These are phyloP conservation scores for Macadamia tetraphylla DNA, from an alignment of 164 flowering plant genomes.

Conservation along the genomic window DNA sequence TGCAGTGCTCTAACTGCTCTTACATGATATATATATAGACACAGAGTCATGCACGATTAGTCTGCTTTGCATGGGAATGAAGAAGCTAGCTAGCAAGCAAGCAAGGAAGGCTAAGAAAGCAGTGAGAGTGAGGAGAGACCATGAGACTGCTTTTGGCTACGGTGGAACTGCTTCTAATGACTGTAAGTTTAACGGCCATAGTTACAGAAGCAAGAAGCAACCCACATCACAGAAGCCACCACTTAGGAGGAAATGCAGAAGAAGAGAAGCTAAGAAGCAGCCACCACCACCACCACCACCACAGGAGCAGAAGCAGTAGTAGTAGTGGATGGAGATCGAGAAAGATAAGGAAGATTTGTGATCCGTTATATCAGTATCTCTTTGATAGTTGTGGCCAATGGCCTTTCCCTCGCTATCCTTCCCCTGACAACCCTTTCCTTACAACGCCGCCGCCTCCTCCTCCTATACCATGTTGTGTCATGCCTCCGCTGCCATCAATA, in stretches of 20 bases:
- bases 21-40: background rate
- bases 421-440: conserved; percentile 40
- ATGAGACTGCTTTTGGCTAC: background rate
- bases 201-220: conserved; percentile 13
- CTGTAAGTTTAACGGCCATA: background rate
- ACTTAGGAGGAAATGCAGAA: background rate
- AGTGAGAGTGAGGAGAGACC: background rate
- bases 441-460: conserved; percentile 18
- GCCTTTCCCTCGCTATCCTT: conserved; percentile 39
- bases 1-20: too few relatives aligned
- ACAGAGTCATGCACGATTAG: too few relatives aligned
- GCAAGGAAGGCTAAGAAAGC: background rate
- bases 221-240: conserved; percentile 1
- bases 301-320: conserved; percentile 3
- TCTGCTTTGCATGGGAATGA: background rate
- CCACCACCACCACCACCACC: background rate
- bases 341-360: conserved; percentile 22
- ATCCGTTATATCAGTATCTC: conserved; percentile 28
- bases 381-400: conserved; percentile 46
- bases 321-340: conserved; percentile 10
- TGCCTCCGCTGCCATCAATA: conserved; percentile 8
- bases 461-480: background rate
- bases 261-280: background rate
- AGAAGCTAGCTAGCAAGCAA: background rate
- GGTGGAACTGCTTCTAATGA: background rate